phyloP scores from a whole-genome alignment of 2,329 filamentous ascomycete species.

The Podosphaera xanthii region DNA sequence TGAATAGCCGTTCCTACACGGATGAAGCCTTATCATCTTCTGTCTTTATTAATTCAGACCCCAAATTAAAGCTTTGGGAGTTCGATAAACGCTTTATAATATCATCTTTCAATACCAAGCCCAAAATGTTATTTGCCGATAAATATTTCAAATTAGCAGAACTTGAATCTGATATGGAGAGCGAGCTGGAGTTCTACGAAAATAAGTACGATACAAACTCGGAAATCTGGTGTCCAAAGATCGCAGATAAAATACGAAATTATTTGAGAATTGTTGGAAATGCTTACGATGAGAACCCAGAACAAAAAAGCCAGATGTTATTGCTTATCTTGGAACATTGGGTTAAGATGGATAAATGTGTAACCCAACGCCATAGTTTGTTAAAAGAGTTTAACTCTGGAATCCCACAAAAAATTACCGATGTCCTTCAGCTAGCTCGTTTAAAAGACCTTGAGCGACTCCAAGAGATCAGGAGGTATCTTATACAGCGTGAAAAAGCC shows the following conservation, averaged over 20 bases:
- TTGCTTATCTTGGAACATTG: constrained; percentile 34
- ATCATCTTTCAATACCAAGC: not conserved
- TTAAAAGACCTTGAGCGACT: constrained; percentile 27
- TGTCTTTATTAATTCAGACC: not conserved
- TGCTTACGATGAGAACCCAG: constrained; percentile 22
- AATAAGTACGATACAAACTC: not conserved
- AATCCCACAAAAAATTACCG: constrained; percentile 26
- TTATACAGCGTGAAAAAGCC: constrained; percentile 18
- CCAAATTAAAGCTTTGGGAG: not conserved
- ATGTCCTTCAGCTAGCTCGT: constrained; percentile 29
- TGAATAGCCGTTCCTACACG: not conserved
- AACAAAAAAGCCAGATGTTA: constrained; percentile 28
- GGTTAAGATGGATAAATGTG: constrained; percentile 29
- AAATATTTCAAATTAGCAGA: constrained; percentile 10
- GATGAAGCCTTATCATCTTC: not conserved
- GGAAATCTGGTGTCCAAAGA: constrained; percentile 11
- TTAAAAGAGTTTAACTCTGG: constrained; percentile 27
- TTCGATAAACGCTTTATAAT: not conserved
- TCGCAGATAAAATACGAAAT: constrained; percentile 17
- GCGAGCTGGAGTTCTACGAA: not conserved
- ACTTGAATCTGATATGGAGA: constrained; percentile 8
- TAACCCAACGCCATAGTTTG: constrained; percentile 22
- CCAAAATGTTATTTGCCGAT: constrained; percentile 7
- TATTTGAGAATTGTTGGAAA: constrained; percentile 18
- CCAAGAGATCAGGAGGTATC: constrained; percentile 24